Conservation (phyloP, 495 filamentous ascomycete species). For the Penicillium diatomitis region DNA sequence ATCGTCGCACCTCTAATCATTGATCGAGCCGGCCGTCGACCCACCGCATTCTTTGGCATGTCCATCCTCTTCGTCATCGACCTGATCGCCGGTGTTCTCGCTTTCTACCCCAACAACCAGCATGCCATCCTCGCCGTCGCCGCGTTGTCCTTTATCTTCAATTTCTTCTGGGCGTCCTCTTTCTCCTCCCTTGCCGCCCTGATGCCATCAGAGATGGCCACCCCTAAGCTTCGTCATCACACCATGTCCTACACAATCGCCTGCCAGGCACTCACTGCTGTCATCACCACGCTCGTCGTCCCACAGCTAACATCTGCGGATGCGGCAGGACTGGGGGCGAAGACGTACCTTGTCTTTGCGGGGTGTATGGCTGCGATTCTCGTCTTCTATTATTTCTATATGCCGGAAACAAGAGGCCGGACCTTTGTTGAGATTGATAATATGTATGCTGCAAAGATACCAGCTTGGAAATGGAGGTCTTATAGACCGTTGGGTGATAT, state of each 20-base stretch:
- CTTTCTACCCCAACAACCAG: slow-evolving; percentile 14
- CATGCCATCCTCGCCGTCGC: slow-evolving; percentile 16
- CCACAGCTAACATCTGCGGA: slow-evolving; percentile 29
- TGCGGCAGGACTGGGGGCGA: slow-evolving; percentile 29
- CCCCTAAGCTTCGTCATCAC: slow-evolving; percentile 31
- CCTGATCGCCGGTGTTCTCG: slow-evolving; percentile 20
- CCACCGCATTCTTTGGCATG: slow-evolving; percentile 29
- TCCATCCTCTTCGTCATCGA: slow-evolving; percentile 20
- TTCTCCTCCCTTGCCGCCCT: slow-evolving; percentile 26
- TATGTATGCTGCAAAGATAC: slow-evolving; percentile 43
- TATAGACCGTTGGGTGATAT: slow-evolving; percentile 18
- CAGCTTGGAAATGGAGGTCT: slow-evolving; percentile 30
- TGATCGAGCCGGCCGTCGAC: slow-evolving; percentile 27
- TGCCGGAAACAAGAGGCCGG: slow-evolving; percentile 44
- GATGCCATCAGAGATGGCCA: slow-evolving; percentile 34
- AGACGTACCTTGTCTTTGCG: slow-evolving; percentile 30
- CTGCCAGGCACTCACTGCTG: slow-evolving; percentile 28
- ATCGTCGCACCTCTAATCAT: slow-evolving; percentile 29
- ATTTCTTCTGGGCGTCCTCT: slow-evolving; percentile 32
- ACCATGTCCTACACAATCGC: slow-evolving; percentile 35
- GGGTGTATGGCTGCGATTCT: slow-evolving; percentile 23
- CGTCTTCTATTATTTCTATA: slow-evolving; percentile 40
- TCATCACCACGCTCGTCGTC: slow-evolving; percentile 28
- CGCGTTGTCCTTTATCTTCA: slow-evolving; percentile 26
- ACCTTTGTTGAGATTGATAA: slow-evolving; percentile 46